Conservation (phyloP, 441 rosid species). For the Capsella rubella region DNA sequence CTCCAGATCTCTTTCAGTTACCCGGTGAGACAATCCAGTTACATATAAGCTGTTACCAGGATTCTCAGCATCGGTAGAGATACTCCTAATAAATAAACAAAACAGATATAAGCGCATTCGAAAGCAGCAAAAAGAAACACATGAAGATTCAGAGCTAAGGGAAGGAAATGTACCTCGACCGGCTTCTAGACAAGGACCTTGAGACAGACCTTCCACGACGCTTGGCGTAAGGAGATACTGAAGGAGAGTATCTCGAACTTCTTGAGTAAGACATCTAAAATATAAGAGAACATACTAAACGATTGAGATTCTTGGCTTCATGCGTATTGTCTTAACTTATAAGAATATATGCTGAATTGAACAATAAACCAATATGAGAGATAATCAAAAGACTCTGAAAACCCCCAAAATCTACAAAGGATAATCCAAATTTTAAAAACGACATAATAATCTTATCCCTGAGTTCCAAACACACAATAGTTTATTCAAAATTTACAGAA, state of each 20-base stretch:
- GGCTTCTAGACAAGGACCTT: constrained; percentile 62
- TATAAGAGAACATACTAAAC: not conserved
- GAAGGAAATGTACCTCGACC: constrained; percentile 51
- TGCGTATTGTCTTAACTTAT: not conserved
- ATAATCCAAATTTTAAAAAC: not conserved
- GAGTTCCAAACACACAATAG: not conserved
- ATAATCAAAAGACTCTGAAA: not conserved
- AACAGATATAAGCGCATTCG: not conserved
- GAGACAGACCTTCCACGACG: constrained; percentile 64
- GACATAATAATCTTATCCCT: not conserved
- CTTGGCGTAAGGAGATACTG: constrained; percentile 61
- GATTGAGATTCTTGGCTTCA: not conserved
- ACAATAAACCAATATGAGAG: not conserved
- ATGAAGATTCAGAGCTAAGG: not conserved
- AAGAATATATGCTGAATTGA: not conserved
- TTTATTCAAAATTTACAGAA: not conserved
- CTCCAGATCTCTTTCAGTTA: constrained; percentile 78
- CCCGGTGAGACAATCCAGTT: constrained; percentile 82
- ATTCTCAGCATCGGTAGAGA: constrained; percentile 71
- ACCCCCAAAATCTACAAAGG: not conserved
- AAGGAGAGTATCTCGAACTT: constrained; percentile 70
- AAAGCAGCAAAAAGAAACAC: not conserved
- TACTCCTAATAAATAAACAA: constrained; percentile 56
- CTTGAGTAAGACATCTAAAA: constrained; percentile 77
- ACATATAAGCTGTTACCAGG: constrained; percentile 95